Conservation (phyloP, 768 basidiomycete species). For the Sporobolomyces pararoseus region DNA sequence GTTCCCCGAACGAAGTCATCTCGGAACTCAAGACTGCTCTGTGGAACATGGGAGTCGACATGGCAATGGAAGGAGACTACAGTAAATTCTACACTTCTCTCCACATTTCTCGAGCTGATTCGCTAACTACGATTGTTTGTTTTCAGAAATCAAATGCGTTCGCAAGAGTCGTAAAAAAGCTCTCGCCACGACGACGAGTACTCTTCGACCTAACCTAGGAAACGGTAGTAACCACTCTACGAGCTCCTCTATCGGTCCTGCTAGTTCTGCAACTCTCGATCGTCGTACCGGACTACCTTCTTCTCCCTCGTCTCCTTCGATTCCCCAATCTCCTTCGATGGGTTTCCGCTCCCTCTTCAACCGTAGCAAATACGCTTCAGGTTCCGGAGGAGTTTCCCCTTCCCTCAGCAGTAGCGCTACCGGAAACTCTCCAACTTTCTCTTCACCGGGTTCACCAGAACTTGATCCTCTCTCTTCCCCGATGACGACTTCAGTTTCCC, state of each 20-base stretch:
- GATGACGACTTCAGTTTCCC: slow-evolving; percentile 31
- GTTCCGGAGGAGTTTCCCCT: not conserved
- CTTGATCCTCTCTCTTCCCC: slow-evolving; percentile 29
- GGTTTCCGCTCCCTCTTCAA: slow-evolving; percentile 37
- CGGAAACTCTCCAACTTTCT: slow-evolving; percentile 2
- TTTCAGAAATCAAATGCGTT: slow-evolving; percentile 41
- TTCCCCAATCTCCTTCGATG: slow-evolving; percentile 41
- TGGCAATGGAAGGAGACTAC: slow-evolving; percentile 81
- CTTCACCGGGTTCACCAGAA: slow-evolving; percentile 7
- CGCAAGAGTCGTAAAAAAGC: slow-evolving; percentile 41
- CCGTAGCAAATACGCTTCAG: slow-evolving; percentile 4
- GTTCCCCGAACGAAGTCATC: slow-evolving; percentile 80
- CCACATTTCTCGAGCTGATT: not conserved
- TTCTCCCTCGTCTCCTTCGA: slow-evolving; percentile 21
- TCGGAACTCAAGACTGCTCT: slow-evolving; percentile 74
- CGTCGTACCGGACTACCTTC: slow-evolving; percentile 42
- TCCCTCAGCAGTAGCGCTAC: not conserved
- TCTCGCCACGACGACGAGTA: not conserved
- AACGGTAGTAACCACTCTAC: not conserved
- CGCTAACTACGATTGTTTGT: not conserved
- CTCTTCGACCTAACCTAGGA: not conserved
- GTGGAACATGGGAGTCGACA: slow-evolving; percentile 82
- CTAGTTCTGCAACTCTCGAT: slow-evolving; percentile 47
- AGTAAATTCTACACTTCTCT: slow-evolving; percentile 52
- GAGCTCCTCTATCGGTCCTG: slow-evolving; percentile 11